Evolutionary conservation across 345 rosid genomes (phyloP).

Genomic region (Salix exigua): DNA sequence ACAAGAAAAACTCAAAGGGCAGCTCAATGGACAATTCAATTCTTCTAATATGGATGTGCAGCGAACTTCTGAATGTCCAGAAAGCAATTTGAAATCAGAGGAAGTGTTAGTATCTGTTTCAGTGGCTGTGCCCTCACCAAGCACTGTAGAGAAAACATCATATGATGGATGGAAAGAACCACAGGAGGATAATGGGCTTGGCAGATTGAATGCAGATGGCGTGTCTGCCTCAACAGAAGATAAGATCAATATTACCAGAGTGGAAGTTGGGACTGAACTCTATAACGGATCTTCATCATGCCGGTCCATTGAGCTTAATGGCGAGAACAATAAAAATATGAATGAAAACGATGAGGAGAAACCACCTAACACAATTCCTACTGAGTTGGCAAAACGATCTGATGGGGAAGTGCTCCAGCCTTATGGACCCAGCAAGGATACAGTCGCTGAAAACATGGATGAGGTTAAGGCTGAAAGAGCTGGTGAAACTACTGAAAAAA

Average conservation of each 20-base stretch:
- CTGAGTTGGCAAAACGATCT: slow-evolving; percentile 27
- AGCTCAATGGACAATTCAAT: slow-evolving; percentile 21
- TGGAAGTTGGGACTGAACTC: slow-evolving; percentile 24
- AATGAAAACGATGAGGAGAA: slow-evolving; percentile 27
- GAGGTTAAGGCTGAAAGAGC: slow-evolving; percentile 30
- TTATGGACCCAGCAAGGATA: slow-evolving; percentile 26
- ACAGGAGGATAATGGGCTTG: slow-evolving; percentile 26
- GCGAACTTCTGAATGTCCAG: slow-evolving; percentile 38
- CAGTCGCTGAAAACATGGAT: slow-evolving; percentile 15
- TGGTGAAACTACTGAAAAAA: slow-evolving; percentile 19
- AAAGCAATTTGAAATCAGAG: slow-evolving; percentile 36
- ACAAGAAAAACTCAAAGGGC: slow-evolving; percentile 27
- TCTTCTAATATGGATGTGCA: slow-evolving; percentile 36
- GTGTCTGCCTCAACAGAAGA: slow-evolving; percentile 32
- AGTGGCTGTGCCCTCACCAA: slow-evolving; percentile 15
- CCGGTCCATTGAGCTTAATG: slow-evolving; percentile 18
- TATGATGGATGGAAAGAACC: slow-evolving; percentile 27
- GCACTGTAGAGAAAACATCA: slow-evolving; percentile 17
- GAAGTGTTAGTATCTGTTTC: slow-evolving; percentile 22
- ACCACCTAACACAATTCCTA: slow-evolving; percentile 16
- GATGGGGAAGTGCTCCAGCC: slow-evolving; percentile 17
- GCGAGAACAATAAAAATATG: slow-evolving; percentile 18
- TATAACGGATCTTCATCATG: slow-evolving; percentile 22
- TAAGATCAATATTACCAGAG: slow-evolving; percentile 22
- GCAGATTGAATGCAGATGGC: slow-evolving; percentile 25